Percentiles rank a stretch among this genome's conserved stretches.
Evolutionary conservation across 176 grass and related monocot species (phyloP).

Genomic region (Coix lacrymajobi): DNA sequence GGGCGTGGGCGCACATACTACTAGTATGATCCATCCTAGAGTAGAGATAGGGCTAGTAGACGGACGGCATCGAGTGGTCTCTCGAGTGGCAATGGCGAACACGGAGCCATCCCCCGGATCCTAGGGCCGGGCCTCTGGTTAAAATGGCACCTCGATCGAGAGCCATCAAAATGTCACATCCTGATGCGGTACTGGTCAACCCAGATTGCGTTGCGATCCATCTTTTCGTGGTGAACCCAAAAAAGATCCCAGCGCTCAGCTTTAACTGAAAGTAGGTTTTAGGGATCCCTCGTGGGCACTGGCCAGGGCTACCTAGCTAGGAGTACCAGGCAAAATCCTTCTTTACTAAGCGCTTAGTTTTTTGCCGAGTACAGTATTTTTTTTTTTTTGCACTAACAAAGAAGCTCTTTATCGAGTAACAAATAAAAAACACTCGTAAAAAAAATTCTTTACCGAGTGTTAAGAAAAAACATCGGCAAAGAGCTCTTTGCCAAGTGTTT

Average conservation of each 20-base stretch:
- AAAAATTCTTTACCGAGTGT: too few species aligned
- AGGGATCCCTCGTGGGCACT: neutral
- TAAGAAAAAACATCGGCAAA: too few species aligned
- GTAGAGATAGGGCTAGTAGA: neutral
- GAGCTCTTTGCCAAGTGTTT: too few species aligned
- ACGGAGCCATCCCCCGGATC: neutral
- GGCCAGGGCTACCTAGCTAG: neutral
- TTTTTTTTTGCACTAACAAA: too few species aligned
- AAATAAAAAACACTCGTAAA: too few species aligned
- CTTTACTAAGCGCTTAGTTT: too few species aligned
- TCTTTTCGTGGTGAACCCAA: slow-evolving; percentile 19
- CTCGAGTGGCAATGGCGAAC: neutral
- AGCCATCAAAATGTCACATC: slow-evolving; percentile 35
- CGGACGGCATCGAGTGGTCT: neutral
- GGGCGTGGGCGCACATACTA: neutral
- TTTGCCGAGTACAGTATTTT: too few species aligned
- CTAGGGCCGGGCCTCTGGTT: neutral
- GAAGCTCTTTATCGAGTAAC: too few species aligned
- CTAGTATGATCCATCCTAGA: too few species aligned
- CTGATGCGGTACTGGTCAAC: slow-evolving; percentile 23
- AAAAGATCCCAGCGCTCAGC: slow-evolving; percentile 11
- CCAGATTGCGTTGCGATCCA: slow-evolving; percentile 4
- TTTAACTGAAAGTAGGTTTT: neutral
- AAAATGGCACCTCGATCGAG: slow-evolving; percentile 29
- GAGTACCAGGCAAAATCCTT: too few species aligned